Evolutionary conservation across 352 stramenopile species (phyloP).

Genomic region (Hyphochytrium catenoides): DNA sequence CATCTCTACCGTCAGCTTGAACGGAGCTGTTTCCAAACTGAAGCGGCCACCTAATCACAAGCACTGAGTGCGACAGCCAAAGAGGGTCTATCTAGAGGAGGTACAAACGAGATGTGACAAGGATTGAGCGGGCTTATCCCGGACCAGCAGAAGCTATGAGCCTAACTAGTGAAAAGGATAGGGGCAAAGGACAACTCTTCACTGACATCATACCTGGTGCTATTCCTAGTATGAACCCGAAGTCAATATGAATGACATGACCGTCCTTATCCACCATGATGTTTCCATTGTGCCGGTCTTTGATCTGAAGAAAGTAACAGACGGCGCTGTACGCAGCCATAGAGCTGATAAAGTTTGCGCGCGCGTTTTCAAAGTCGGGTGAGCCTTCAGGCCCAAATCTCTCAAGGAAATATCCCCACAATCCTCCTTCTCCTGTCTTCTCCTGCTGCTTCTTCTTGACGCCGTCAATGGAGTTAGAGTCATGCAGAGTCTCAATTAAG

Average conservation of each 20-base stretch:
- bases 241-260: constrained; percentile 95
- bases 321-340: constrained; percentile 95
- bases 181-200: too few species aligned
- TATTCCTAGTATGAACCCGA: constrained; percentile 92
- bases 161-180: too few species aligned
- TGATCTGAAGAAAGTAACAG: constrained; percentile 85
- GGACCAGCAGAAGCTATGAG: too few species aligned
- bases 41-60: constrained; percentile 31
- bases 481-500: constrained; percentile 90
- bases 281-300: constrained; percentile 96
- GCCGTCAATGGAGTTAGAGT: constrained; percentile 91
- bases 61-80: too few species aligned
- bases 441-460: constrained; percentile 82
- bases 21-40: constrained; percentile 84
- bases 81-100: too few species aligned
- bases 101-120: too few species aligned
- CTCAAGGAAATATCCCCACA: constrained; percentile 84
- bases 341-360: constrained; percentile 85
- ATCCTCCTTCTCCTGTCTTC: constrained; percentile 54
- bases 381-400: constrained; percentile 72
- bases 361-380: constrained; percentile 64
- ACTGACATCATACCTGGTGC: constrained; percentile 74
- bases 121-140: too few species aligned
- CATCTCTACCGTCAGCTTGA: constrained; percentile 96
- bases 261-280: constrained; percentile 86